Evolutionary conservation across 768 basidiomycete genomes (phyloP).

Genomic region (Lentinula edodes): DNA sequence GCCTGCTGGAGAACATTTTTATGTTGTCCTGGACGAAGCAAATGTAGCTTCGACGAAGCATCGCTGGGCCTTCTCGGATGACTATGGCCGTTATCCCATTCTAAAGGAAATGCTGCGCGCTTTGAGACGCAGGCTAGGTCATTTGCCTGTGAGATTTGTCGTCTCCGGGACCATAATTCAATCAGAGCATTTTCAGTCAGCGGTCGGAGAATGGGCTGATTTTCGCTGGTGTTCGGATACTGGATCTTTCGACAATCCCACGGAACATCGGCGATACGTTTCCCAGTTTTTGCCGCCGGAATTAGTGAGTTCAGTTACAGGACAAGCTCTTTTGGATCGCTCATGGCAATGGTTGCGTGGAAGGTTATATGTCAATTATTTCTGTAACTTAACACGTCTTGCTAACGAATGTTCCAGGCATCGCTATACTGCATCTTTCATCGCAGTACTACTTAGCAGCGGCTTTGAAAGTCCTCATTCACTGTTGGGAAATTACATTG

Average conservation of each 20-base stretch:
- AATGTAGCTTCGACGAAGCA: neutral
- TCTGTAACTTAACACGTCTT: too few relatives aligned
- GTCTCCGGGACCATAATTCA: slow-evolving; percentile 2
- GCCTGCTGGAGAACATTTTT: neutral
- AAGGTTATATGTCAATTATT: neutral
- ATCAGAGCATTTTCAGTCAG: neutral
- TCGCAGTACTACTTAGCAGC: neutral
- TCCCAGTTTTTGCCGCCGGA: slow-evolving; percentile 2
- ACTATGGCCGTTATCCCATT: neutral
- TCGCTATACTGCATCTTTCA: neutral
- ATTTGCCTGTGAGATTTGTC: neutral
- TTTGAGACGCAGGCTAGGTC: neutral
- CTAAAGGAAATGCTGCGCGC: slow-evolving; percentile 3
- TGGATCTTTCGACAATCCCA: slow-evolving; percentile 2
- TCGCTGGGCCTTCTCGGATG: neutral
- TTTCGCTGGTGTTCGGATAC: slow-evolving; percentile 8
- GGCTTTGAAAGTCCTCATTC: neutral
- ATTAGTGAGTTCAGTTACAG: neutral
- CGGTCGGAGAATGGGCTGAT: slow-evolving; percentile 1
- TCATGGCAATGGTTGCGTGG: slow-evolving; percentile 12
- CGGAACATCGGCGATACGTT: slow-evolving; percentile 1
- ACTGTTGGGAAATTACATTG: neutral
- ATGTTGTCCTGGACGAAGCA: slow-evolving; percentile 5
- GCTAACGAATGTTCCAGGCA: neutral
- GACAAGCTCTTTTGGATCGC: neutral